Percentiles rank a stretch among this genome's conserved stretches.
These are phyloP conservation scores for Grigorovia transvaalensis DNA, from an alignment of 805 yeast species.

Conservation along the genomic window DNA sequence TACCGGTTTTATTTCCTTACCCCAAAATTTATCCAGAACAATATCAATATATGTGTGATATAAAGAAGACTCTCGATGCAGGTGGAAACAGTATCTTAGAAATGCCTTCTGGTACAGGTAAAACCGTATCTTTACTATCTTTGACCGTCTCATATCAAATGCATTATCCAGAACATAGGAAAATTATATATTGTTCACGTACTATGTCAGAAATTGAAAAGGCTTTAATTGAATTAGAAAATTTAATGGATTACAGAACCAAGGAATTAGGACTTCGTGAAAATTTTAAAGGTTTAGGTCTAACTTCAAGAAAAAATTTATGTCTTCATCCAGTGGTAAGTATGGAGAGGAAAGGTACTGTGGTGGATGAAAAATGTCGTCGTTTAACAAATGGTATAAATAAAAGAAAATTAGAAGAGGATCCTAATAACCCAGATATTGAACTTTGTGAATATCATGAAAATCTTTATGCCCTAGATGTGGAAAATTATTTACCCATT, in stretches of 20 bases:
- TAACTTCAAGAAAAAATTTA: slow-evolving; percentile 87
- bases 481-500: slow-evolving; percentile 76
- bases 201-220: slow-evolving; percentile 99
- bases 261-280: slow-evolving; percentile 77
- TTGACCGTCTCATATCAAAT: slow-evolving; percentile 91
- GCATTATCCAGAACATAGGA: slow-evolving; percentile 83
- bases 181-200: slow-evolving; percentile 95
- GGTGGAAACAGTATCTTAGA: slow-evolving; percentile 95
- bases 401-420: slow-evolving; percentile 51
- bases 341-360: slow-evolving; percentile 78
- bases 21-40: slow-evolving; percentile 97
- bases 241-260: slow-evolving; percentile 77
- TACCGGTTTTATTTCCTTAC: slow-evolving; percentile 92
- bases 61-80: slow-evolving; percentile 84
- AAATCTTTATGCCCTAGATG: slow-evolving; percentile 75
- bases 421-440: slow-evolving; percentile 41
- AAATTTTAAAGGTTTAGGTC: slow-evolving; percentile 87
- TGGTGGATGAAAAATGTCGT: slow-evolving; percentile 95
- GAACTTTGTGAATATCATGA: slow-evolving; percentile 84
- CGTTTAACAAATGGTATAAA: slow-evolving; percentile 88
- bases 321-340: slow-evolving; percentile 85
- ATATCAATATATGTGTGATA: slow-evolving; percentile 94
- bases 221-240: slow-evolving; percentile 83
- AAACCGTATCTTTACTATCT: slow-evolving; percentile 84
- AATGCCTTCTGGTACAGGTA: slow-evolving; percentile 99